Conservation (phyloP, 2,329 filamentous ascomycete genomes). For the Epichloe festucae region DNA sequence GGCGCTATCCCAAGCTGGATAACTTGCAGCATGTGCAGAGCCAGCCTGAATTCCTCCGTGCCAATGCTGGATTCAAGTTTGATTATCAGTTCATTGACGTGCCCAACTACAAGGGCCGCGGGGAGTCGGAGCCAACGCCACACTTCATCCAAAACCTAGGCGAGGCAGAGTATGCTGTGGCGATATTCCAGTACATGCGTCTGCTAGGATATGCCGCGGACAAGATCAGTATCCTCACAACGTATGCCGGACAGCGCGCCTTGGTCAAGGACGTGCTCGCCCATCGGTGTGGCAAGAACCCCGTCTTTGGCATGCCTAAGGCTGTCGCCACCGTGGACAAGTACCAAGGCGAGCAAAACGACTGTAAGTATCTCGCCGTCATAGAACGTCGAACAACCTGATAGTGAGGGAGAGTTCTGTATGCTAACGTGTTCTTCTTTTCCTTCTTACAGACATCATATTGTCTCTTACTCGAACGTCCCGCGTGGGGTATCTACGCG, state of each 20-base stretch:
- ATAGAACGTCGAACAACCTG: too few species aligned
- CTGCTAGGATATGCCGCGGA: conserved; percentile 78
- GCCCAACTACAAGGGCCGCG: conserved; percentile 77
- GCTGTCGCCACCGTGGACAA: conserved; percentile 94
- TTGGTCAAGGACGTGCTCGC: conserved; percentile 76
- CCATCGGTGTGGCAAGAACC: conserved; percentile 71
- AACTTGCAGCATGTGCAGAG: conserved; percentile 65
- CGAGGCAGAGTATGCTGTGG: conserved; percentile 93
- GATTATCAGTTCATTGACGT: conserved; percentile 98
- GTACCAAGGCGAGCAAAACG: conserved; percentile 98
- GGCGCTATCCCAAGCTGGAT: conserved; percentile 74
- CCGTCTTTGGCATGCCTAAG: conserved; percentile 78
- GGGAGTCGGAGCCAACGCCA: conserved; percentile 79
- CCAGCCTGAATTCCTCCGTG: conserved; percentile 57
- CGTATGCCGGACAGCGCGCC: conserved; percentile 84
- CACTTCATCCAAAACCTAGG: conserved; percentile 96
- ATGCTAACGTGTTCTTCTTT: not conserved
- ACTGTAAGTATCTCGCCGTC: conserved; percentile 53
- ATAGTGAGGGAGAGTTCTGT: too few species aligned
- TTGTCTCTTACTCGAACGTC: conserved; percentile 84
- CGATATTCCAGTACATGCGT: conserved; percentile 94
- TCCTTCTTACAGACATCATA: conserved; percentile 58
- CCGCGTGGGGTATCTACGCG: conserved; percentile 81
- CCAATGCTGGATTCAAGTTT: conserved; percentile 84
- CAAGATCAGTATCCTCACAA: conserved; percentile 79